Conservation (phyloP, 2,329 filamentous ascomycete genomes). For the Trichoderma semiorbis region DNA sequence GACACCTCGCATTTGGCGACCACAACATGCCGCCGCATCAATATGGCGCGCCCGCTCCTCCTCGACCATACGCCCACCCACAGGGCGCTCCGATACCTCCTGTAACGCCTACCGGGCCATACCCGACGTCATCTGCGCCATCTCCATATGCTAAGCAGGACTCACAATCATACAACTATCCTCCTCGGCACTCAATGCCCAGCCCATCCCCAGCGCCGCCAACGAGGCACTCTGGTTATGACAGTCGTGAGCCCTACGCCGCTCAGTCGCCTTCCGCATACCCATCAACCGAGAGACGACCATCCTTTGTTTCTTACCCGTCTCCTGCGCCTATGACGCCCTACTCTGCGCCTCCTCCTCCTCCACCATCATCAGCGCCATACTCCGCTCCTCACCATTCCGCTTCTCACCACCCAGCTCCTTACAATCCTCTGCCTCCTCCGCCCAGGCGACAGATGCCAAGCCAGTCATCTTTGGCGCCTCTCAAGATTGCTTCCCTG, state of each 20-base stretch:
- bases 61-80: slow-evolving; percentile 37
- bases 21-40: slow-evolving; percentile 28
- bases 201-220: slow-evolving; percentile 31
- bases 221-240: slow-evolving; percentile 35
- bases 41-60: slow-evolving; percentile 28
- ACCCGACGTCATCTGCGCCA: slow-evolving; percentile 33
- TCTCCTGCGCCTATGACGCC: slow-evolving; percentile 24
- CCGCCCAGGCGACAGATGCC: slow-evolving; percentile 16
- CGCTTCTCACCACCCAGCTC: slow-evolving; percentile 24
- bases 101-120: slow-evolving; percentile 33
- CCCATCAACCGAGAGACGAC: slow-evolving; percentile 30
- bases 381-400: slow-evolving; percentile 15
- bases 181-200: slow-evolving; percentile 28
- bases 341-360: slow-evolving; percentile 28
- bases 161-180: slow-evolving; percentile 39
- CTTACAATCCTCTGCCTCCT: slow-evolving; percentile 20
- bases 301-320: slow-evolving; percentile 30
- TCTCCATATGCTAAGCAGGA: slow-evolving; percentile 39
- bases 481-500: slow-evolving; percentile 36
- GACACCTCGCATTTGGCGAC: slow-evolving; percentile 38
- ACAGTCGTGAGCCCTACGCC: slow-evolving; percentile 37
- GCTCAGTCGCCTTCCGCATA: slow-evolving; percentile 39
- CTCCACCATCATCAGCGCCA: not conserved
- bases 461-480: slow-evolving; percentile 31
- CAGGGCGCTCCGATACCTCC: slow-evolving; percentile 32